phyloP scores from a whole-genome alignment of 129 eudicot genomes.

The Centrapalus pauciflorus region DNA sequence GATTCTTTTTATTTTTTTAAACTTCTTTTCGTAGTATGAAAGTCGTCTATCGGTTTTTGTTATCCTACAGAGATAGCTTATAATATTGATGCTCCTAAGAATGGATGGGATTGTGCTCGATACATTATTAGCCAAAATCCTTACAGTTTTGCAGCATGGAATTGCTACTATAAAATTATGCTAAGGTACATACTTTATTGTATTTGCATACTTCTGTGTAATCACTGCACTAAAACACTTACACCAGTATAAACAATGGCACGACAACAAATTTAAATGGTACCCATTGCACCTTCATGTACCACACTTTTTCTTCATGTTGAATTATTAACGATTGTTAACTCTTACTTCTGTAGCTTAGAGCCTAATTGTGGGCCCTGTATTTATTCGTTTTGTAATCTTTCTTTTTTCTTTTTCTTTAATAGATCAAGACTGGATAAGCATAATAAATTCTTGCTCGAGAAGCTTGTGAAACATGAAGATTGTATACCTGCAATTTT shows the following conservation, averaged over 20 bases:
- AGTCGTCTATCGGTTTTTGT: not conserved
- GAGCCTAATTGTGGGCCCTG: not conserved
- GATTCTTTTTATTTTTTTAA: no score
- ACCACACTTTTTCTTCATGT: no score
- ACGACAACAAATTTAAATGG: no score
- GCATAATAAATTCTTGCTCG: slow-evolving; percentile 66
- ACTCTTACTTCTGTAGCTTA: not conserved
- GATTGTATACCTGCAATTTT: slow-evolving; percentile 66
- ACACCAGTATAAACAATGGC: no score
- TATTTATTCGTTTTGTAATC: not conserved
- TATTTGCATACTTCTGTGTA: not conserved
- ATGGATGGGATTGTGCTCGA: slow-evolving; percentile 82
- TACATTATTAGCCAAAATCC: slow-evolving; percentile 77
- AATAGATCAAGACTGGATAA: slow-evolving; percentile 46
- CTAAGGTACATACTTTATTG: slow-evolving; percentile 40
- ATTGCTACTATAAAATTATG: slow-evolving; percentile 77
- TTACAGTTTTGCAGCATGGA: slow-evolving; percentile 91
- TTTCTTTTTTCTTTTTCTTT: not conserved
- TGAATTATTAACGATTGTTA: no score
- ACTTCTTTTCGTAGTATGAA: not conserved
- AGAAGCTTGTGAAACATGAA: slow-evolving; percentile 47
- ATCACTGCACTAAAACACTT: not conserved
- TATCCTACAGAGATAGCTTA: slow-evolving; percentile 58
- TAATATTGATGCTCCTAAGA: slow-evolving; percentile 71
- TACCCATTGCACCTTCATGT: no score